These are phyloP conservation scores for Pichia sp. DNA, from an alignment of 1,139 yeast genomes.

Conservation along the genomic window DNA sequence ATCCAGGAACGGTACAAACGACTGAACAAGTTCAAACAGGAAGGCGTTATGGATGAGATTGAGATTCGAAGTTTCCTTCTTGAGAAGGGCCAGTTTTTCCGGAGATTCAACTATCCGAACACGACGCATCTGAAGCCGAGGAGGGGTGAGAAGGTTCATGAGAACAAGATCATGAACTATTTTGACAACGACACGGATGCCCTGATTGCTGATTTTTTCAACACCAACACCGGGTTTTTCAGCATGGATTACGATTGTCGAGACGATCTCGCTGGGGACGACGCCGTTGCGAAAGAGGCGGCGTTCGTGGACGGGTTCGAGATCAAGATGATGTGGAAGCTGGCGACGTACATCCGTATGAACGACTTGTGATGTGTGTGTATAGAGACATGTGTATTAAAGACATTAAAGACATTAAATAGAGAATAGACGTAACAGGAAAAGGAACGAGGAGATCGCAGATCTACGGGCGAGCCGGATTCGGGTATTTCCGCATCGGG, in stretches of 20 bases:
- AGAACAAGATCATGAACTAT: neutral
- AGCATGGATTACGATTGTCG: neutral
- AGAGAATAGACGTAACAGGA: no score
- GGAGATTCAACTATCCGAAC: slow-evolving; percentile 8
- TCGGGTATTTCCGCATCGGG: no score
- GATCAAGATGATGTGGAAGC: slow-evolving; percentile 10
- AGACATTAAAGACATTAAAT: no score
- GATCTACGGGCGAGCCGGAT: no score
- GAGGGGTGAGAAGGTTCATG: neutral
- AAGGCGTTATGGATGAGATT: slow-evolving; percentile 5
- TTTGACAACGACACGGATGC: neutral
- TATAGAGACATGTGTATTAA: no score
- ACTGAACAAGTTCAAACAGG: neutral
- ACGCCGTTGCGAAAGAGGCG: neutral
- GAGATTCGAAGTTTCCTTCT: slow-evolving; percentile 5
- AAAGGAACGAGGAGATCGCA: no score
- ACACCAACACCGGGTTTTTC: slow-evolving; percentile 9
- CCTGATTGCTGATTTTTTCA: slow-evolving; percentile 5
- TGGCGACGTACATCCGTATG: slow-evolving; percentile 6
- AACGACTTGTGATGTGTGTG: neutral
- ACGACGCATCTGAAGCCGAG: neutral
- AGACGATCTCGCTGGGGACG: neutral
- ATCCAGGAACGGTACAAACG: no score
- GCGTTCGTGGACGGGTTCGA: slow-evolving; percentile 3
- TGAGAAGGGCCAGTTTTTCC: slow-evolving; percentile 7